Base-by-base conservation (phyloP, 2,329 filamentous ascomycete genomes). In the Achaetomium macrosporum region DNA sequence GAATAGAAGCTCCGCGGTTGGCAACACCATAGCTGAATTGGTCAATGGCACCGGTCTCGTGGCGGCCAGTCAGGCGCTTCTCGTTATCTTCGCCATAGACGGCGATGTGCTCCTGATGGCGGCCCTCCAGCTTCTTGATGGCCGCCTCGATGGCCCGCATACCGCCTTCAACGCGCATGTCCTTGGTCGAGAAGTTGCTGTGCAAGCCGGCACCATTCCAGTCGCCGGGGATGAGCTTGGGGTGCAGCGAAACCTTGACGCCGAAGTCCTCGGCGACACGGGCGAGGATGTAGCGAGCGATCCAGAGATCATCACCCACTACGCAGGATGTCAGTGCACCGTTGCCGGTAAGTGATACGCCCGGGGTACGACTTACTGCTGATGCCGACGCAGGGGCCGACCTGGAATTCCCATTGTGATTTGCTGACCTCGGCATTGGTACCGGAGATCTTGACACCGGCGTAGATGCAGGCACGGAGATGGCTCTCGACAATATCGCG, bases 201-300 rank as follows among this genome's bases (percentile, higher is more conserved):
- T 95, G 90, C 47, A 96, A 85, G 73, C 90, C 90, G 56, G 90
- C 90, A 67, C 92, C 93, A 79, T 97, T 97, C 92, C 93, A 97
- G 78, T 95, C 68, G 67, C 92, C 92, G 54, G 85, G 83, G 61
- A 97, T 91, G 61, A 92, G 92, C 84, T 99, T 99, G 69, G 93
- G 93, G 68, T 91, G 83, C 71, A 96, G 86, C 37, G 92, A 95
- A 60, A 97, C 91, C 82, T 91, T 91, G 73, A 87, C 91, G 66
- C 92, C 93, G 67, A 96, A 96, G 68, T 97, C 92, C 73, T 99
- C 93, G 50, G 92, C 88, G 56, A 97, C 88, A 37, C 64, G 63
- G 60, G 88, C 82, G 61, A 95, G 87, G 65, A 95, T 79, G 82
- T 90, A 95, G 61, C 89, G 87, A 60, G 88, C 88, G 66, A 96